Evolutionary conservation across 1,139 yeast species (phyloP).

Genomic region (Cylindricascospora bacillispora): DNA sequence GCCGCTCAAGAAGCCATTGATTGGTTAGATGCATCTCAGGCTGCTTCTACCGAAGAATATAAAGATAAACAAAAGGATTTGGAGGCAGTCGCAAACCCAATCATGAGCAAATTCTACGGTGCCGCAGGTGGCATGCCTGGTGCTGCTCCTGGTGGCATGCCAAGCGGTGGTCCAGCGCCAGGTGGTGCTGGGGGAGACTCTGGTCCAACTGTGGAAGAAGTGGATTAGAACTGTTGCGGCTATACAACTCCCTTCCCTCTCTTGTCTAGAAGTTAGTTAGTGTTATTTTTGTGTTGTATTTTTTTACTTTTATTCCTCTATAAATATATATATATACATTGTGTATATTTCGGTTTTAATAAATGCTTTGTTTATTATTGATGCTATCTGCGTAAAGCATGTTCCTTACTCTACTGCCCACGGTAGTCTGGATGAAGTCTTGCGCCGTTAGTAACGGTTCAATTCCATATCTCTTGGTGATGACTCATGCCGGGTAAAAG

Average conservation of each 20-base stretch:
- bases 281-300: not conserved
- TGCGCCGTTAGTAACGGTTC: too few relatives aligned
- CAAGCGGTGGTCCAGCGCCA: conserved; percentile 13
- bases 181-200: conserved; percentile 30
- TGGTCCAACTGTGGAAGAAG: conserved; percentile 66
- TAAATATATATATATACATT: too few relatives aligned
- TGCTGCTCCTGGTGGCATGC: conserved; percentile 24
- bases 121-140: conserved; percentile 38
- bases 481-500: too few relatives aligned
- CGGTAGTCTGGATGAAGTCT: too few relatives aligned
- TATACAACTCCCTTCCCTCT: not conserved
- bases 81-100: conserved; percentile 52
- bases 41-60: conserved; percentile 78
- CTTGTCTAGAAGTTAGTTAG: not conserved
- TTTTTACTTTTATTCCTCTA: not conserved
- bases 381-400: too few relatives aligned
- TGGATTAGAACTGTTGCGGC: conserved; percentile 31
- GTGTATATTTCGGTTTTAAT: too few relatives aligned
- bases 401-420: too few relatives aligned
- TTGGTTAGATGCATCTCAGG: conserved; percentile 74
- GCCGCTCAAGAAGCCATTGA: conserved; percentile 73
- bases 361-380: too few relatives aligned
- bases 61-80: conserved; percentile 52
- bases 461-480: too few relatives aligned
- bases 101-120: conserved; percentile 48